Evolutionary conservation across 1,139 yeast genomes (phyloP), one percentile per base, ranked within the genome.

Genomic region (Kurtzmaniella quercitrusa): DNA sequence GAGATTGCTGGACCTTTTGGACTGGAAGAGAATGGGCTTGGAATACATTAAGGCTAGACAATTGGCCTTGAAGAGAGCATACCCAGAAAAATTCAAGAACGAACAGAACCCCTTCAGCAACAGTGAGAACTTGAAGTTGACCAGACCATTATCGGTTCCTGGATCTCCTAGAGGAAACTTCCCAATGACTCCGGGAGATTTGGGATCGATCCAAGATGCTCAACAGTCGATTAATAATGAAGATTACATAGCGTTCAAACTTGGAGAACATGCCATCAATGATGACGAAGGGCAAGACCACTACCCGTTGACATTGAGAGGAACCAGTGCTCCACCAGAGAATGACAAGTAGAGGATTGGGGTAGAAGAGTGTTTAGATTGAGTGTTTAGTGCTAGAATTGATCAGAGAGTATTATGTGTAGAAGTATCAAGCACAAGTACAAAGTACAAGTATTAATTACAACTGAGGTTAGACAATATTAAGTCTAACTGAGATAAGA

Each of bases 1-100:
- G 68, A 77, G 98, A 55, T 77, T 93, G 50, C 82, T 94, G 45
- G 98, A 93, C 60, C 70, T 93, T 55, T 77, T 93, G 50, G 98
- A 93, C 68, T 93, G 98, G 98, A 88, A 87, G 68, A 79, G 98
- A 58, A 91, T 93, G 98, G 98, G 98, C 1, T 74, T 91, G 46
- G 98, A 93, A 66, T 93, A 93, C 65, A 82, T 88, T 59, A 93
- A 93, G 71, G 98, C 98, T 17, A 82, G 98, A 58, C 93, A 88
- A 60, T 76, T 93, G 57, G 88, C 96, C 1, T 75, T 93, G 59
- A 86, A 91, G 63, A 78, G 98, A 57, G 98, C 98, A 1, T 93
- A 93, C 61, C 97, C 98, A 34, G 89, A 85, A 54, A 78, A 85
- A 57, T 91, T 88, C 67, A 73, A 75, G 55, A 76, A 76, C 51